Base-by-base conservation (phyloP, 2,329 filamentous ascomycete genomes). In the Arthrobotrys pseudoclavata region DNA sequence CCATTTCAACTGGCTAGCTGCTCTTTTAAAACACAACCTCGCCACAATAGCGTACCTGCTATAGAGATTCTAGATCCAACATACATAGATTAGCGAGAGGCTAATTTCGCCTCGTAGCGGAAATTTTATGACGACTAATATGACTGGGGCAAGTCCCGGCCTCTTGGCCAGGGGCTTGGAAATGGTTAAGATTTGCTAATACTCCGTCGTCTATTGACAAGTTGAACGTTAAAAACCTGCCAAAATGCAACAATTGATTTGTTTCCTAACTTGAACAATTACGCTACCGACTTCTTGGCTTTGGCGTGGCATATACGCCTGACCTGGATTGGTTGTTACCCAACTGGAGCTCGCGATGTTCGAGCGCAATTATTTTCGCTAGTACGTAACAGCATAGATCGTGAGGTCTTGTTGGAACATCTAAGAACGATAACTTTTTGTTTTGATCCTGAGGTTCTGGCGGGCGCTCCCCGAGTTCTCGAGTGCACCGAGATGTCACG, bases 61-160 rank as follows among this genome's bases (percentile, higher is more conserved):
- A 10, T 13, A 22, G 18, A 37, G 18, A 15, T 15, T 57, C 52
- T 37, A 57, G 26, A 57, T 57, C 52, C 18, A 57, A 57, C 10
- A 57, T 15, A 57, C 10, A 57, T 15, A 60, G 55, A 60, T 60
- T 60, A 60, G 55, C 55, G 55, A 60, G 20, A 42, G 31, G n/a
- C 55, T n/a, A 24, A 60, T 37, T 57, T 37, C 29, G 52, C 29
- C 15, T 37, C 22, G 22, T 50, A 57, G 52, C 52, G 52, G 26
- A 34, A 37, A 57, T 42, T 42, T 60, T 34, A 40, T 60, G 6
- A 10, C 55, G 20, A 24, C 20, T 60, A 60, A 20, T 60, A 29
- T 57, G 29, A n/a, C 52, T 57, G 52, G 9, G 52, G 52, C 29
- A 57, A 37, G 52, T 57, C 5, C 52, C 9, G 37, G 10, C 29